Percentiles rank a stretch among this genome's conserved stretches.
Conservation (phyloP, 345 rosid species). For the Litchi chinensis region DNA sequence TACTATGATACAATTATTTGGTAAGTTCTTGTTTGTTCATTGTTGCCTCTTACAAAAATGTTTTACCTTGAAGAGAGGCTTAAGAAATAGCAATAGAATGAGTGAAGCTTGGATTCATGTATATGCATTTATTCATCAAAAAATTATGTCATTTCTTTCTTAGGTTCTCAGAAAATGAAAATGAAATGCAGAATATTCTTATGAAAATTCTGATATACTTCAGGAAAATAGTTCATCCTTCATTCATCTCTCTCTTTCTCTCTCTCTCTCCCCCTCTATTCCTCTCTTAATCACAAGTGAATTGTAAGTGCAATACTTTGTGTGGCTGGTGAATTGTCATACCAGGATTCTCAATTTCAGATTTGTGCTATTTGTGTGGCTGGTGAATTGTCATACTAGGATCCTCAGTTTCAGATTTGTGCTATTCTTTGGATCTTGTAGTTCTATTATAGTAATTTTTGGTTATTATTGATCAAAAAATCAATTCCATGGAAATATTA, state of each 20-base stretch:
- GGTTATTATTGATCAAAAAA: neutral
- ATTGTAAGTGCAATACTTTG: neutral
- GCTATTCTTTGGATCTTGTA: constrained; percentile 1
- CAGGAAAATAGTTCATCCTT: neutral
- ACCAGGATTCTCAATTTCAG: neutral
- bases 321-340: neutral
- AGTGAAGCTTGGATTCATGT: neutral
- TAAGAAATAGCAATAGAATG: neutral
- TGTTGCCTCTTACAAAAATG: constrained; percentile 2
- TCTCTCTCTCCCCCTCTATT: neutral
- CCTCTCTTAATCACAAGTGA: neutral
- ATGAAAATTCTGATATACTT: neutral
- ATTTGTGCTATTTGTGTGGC: neutral
- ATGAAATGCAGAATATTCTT: neutral
- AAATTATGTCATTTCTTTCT: neutral
- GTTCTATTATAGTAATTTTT: neutral
- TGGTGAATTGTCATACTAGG: neutral
- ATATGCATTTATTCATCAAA: neutral
- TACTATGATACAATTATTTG: constrained; percentile 82
- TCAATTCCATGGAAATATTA: neutral
- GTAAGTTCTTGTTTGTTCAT: constrained; percentile 37
- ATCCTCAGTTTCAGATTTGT: neutral
- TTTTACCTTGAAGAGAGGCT: neutral
- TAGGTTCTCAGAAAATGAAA: neutral
- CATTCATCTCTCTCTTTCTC: neutral